Conservation (phyloP, 2,329 filamentous ascomycete species). For the Aspergillus costaricaensis region DNA sequence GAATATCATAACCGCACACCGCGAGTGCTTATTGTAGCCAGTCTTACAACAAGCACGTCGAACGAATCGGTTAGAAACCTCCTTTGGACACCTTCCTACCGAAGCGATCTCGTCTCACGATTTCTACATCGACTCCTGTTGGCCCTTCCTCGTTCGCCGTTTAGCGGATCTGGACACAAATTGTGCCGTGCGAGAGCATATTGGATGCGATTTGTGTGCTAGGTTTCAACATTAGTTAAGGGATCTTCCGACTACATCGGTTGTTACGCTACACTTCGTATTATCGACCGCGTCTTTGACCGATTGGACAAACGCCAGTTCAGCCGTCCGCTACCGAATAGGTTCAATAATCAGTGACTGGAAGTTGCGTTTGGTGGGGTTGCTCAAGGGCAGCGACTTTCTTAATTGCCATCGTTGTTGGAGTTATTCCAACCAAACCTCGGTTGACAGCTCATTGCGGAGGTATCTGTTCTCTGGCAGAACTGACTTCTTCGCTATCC, state of each 20-base stretch:
- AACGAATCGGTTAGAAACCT: not conserved
- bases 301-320: constrained; percentile 9
- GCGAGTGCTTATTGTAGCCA: constrained; percentile 8
- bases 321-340: constrained; percentile 19
- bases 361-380: constrained; percentile 33
- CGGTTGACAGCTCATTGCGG: constrained; percentile 24
- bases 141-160: constrained; percentile 18
- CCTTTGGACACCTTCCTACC: not conserved
- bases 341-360: constrained; percentile 26
- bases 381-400: constrained; percentile 29
- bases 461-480: constrained; percentile 30
- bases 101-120: constrained; percentile 2
- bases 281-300: constrained; percentile 11
- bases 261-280: constrained; percentile 5
- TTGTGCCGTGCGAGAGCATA: constrained; percentile 11
- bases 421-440: constrained; percentile 27
- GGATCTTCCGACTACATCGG: constrained; percentile 7
- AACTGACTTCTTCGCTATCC: constrained; percentile 16
- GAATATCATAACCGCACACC: constrained; percentile 17
- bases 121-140: constrained; percentile 10
- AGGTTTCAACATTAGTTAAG: constrained; percentile 17
- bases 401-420: constrained; percentile 29
- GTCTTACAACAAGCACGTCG: constrained; percentile 8
- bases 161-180: constrained; percentile 15
- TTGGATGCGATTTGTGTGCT: constrained; percentile 31